Evolutionary conservation across 305 asterid genomes (phyloP), one percentile per base, ranked within the genome.

Genomic region (Plantago coronopus): DNA sequence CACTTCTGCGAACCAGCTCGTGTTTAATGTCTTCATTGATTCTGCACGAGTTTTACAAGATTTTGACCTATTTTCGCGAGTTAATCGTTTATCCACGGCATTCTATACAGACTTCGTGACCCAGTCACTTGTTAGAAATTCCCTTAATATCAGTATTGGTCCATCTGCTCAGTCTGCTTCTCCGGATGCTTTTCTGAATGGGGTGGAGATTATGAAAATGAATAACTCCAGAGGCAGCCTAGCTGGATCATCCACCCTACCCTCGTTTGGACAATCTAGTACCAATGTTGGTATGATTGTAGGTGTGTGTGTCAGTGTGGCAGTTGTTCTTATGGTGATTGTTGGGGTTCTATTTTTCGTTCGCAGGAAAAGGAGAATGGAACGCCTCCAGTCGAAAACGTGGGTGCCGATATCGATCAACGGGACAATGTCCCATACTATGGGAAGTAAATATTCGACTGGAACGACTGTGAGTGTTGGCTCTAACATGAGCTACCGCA

Each of bases 401-500:
- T 53, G 58, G 58, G 58, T 25, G 20, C 58, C 58, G 1, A 53
- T 53, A 23, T 53, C 58, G 13, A 23, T 53, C n/a, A 53, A 25
- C 21, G 58, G 58, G 31, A 37, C 27, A 9, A 14, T 53, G 15
- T 53, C 58, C 16, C 58, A 53, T 53, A 53, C 58, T 6, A 53
- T 53, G 58, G 58, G 58, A 13, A 53, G 58, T 25, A 23, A 50
- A 50, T 27, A 17, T 50, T 50, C 58, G n/a, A 53, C 27, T 2
- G 58, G 58, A 15, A 53, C 58, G 40, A 53, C 58, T 6, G 58
- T 25, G n/a, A 53, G 40, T 18, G 58, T 53, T 53, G 58, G 58
- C 17, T 53, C 58, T 53, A 34, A 34, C 40, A 53, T 53, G 58
- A 53, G 58, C 58, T 53, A 53, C 58, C 58, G 58, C 58, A 53